Evolutionary conservation across 176 grass and related monocot genomes (phyloP).

Genomic region (Miscanthus lutarioriparius): DNA sequence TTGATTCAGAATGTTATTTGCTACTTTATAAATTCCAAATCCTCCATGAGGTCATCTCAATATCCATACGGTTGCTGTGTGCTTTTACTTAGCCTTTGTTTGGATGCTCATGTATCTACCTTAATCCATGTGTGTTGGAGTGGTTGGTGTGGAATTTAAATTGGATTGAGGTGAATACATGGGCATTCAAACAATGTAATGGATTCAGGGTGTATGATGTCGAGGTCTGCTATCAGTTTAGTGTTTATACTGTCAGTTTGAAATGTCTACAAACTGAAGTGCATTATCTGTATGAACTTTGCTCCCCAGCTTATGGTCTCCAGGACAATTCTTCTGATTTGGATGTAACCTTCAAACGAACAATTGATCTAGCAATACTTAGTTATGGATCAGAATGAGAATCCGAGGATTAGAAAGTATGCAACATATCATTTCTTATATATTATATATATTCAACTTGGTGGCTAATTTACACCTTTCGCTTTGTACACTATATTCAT

Average conservation of each 20-base stretch:
- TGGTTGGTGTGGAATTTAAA: no score
- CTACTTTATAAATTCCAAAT: neutral
- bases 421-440: constrained; percentile 31
- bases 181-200: no score
- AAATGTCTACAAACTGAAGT: neutral
- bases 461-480: constrained; percentile 37
- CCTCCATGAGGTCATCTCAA: neutral
- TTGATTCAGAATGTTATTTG: neutral
- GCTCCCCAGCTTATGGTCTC: neutral
- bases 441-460: constrained; percentile 18
- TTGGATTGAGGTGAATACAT: no score
- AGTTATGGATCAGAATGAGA: neutral
- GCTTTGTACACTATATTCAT: constrained; percentile 43
- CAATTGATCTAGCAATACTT: neutral
- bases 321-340: neutral
- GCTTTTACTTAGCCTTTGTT: neutral
- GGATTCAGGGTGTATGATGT: neutral
- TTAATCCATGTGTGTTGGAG: no score
- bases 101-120: no score
- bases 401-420: neutral
- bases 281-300: neutral
- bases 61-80: neutral
- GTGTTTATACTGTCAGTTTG: no score
- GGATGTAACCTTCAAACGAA: neutral
- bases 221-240: neutral